Percentiles rank a stretch among this genome's conserved stretches.
Evolutionary conservation across 495 filamentous ascomycete genomes (phyloP).

Genomic region (Talaromyces wortmannii): DNA sequence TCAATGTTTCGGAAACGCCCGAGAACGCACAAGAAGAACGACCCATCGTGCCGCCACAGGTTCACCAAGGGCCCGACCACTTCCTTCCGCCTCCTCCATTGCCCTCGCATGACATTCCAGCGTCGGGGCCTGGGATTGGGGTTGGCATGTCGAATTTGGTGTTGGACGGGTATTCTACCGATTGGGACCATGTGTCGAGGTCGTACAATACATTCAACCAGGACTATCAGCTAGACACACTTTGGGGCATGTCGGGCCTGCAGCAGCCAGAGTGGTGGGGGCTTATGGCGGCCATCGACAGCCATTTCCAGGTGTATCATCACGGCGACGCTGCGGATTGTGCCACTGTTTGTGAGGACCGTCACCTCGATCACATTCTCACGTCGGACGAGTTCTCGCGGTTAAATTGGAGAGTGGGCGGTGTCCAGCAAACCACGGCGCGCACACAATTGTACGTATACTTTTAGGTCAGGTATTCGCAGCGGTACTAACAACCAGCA

Average conservation of each 20-base stretch:
- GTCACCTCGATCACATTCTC: slow-evolving; percentile 28
- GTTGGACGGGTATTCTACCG: slow-evolving; percentile 29
- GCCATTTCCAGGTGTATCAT: slow-evolving; percentile 35
- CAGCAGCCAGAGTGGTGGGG: slow-evolving; percentile 38
- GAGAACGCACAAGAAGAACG: slow-evolving; percentile 16
- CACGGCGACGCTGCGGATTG: slow-evolving; percentile 13
- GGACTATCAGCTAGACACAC: slow-evolving; percentile 32
- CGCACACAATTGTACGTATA: slow-evolving; percentile 35
- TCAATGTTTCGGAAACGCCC: slow-evolving; percentile 11
- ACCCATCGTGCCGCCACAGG: slow-evolving; percentile 18
- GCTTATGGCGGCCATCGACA: slow-evolving; percentile 40
- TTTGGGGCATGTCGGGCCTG: slow-evolving; percentile 37
- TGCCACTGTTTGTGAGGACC: slow-evolving; percentile 21
- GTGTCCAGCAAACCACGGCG: slow-evolving; percentile 15
- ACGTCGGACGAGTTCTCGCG: slow-evolving; percentile 18
- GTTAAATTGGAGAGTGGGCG: slow-evolving; percentile 34
- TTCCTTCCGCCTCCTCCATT: slow-evolving; percentile 15
- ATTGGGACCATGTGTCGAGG: slow-evolving; percentile 30
- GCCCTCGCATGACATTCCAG: slow-evolving; percentile 7
- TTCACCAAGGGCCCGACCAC: slow-evolving; percentile 8
- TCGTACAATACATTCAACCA: slow-evolving; percentile 33
- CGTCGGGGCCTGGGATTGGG: slow-evolving; percentile 11
- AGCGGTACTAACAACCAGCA: slow-evolving; percentile 10
- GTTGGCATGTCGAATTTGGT: slow-evolving; percentile 28
- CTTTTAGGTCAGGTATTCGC: neutral